These are phyloP conservation scores for Usnea hakonensis DNA, from an alignment of 495 filamentous ascomycete species.

Conservation along the genomic window DNA sequence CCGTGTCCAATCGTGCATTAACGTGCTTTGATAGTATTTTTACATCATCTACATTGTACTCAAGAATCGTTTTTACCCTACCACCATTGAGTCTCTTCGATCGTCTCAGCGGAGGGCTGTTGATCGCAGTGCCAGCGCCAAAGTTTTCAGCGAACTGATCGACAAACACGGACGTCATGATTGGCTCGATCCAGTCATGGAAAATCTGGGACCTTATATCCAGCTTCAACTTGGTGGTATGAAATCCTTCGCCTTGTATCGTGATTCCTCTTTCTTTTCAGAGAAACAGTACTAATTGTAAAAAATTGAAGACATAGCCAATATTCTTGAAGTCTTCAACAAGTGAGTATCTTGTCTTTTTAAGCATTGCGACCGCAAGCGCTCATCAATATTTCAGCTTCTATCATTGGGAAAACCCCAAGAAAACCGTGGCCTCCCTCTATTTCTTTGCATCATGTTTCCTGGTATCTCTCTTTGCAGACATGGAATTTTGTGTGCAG, in stretches of 20 bases:
- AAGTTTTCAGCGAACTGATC: constrained; percentile 36
- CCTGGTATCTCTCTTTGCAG: constrained; percentile 26
- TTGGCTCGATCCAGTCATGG: constrained; percentile 35
- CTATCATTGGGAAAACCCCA: constrained; percentile 37
- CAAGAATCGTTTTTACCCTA: constrained; percentile 31
- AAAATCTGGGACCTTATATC: constrained; percentile 33
- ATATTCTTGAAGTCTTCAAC: constrained; percentile 33
- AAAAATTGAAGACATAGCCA: constrained; percentile 28
- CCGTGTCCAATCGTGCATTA: background rate
- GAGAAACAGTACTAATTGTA: background rate
- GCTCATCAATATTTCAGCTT: constrained; percentile 28
- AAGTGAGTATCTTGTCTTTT: constrained; percentile 26
- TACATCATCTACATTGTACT: constrained; percentile 36
- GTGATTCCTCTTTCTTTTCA: background rate
- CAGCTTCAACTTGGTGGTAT: constrained; percentile 36
- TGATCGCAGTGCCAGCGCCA: constrained; percentile 26
- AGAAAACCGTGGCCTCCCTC: constrained; percentile 31
- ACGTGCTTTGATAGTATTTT: constrained; percentile 18
- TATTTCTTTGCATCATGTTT: constrained; percentile 29
- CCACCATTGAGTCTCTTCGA: constrained; percentile 31
- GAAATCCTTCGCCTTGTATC: background rate
- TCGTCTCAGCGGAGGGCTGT: constrained; percentile 28
- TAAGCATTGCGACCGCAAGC: background rate
- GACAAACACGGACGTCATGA: constrained; percentile 35
- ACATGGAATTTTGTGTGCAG: constrained; percentile 34